Conservation (phyloP, 805 yeast genomes). For the Nakazawaea wickerhamii region DNA sequence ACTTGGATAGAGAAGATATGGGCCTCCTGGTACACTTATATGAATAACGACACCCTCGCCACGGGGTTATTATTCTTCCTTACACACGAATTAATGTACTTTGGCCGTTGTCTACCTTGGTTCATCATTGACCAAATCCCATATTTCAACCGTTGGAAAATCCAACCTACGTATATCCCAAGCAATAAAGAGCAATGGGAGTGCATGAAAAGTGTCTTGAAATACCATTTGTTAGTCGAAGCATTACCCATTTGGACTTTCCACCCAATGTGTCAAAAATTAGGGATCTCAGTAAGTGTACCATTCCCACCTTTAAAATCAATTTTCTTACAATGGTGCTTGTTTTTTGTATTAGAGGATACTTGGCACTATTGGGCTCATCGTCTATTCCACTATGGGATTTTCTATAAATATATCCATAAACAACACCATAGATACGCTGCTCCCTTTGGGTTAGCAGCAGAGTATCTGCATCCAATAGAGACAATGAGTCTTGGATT, state of each 20-base stretch:
- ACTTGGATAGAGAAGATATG: constrained; percentile 41
- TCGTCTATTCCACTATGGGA: constrained; percentile 49
- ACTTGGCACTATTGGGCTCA: constrained; percentile 60
- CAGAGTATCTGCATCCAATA: constrained; percentile 57
- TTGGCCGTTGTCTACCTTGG: constrained; percentile 58
- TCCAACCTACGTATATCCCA: constrained; percentile 49
- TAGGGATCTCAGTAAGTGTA: constrained; percentile 44
- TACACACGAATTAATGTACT: constrained; percentile 52
- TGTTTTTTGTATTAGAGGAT: constrained; percentile 51
- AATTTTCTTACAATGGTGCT: constrained; percentile 38
- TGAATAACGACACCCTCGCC: constrained; percentile 50
- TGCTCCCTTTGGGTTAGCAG: constrained; percentile 58
- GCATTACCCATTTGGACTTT: constrained; percentile 60
- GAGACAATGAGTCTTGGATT: constrained; percentile 54
- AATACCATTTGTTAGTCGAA: constrained; percentile 52
- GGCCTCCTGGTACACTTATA: constrained; percentile 52
- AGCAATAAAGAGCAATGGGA: constrained; percentile 57
- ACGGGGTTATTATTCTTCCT: constrained; percentile 51
- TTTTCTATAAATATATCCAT: constrained; percentile 51
- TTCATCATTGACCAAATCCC: constrained; percentile 48
- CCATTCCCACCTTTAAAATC: constrained; percentile 45
- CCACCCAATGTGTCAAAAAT: constrained; percentile 47
- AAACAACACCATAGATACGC: constrained; percentile 59
- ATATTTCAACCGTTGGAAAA: constrained; percentile 46
- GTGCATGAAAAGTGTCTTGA: constrained; percentile 51